Evolutionary conservation across 73 alveolate species (phyloP), one percentile per base, ranked within the genome.

Genomic region (Paramecium tetraurelia): DNA sequence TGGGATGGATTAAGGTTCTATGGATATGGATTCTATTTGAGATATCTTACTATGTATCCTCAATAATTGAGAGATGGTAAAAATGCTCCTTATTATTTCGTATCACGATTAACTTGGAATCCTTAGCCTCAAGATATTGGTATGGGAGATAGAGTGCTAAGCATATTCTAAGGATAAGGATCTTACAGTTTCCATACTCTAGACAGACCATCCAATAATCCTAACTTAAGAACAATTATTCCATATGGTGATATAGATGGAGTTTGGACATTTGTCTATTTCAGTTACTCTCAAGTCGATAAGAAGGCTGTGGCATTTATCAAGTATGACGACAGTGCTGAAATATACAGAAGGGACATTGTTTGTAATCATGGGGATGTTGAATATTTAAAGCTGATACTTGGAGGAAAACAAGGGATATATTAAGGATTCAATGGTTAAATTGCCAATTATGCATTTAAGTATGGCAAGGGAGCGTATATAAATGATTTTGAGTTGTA

Each of bases 11-110:
- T 63, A 12, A 31, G 50, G 12, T 31, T 38, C 5, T 80, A 80
- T 80, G 90, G 90, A 43, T 80, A 80, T 80, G 90, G 90, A 80
- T 80, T 80, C 33, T 80, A 43, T 80, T 18, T 80, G 50, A 40
- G 90, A 20, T 80, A 44, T 46, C 20, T 80, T 7, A 40, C 70
- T 9, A 27, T 41, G 57, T 80, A 44, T 80, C 90, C 90, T 11
- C 2, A 41, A 44, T 22, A 40, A 80, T 18, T 80, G 12, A 43
- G 41, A 46, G 75, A 63, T 31, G 90, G 90, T 10, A 44, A 80
- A 22, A 35, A 8, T 2, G 76, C 70, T 16, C 90, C 90, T 18
- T 80, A 27, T 20, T 80, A 48, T 48, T 22, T 41, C n/a, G 20
- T 80, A 6, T 40, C 90, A 24, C 18, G 90, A 43, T 80, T 80